Conservation (phyloP, 1,284 basidiomycete genomes). For the Mycena sp. region DNA sequence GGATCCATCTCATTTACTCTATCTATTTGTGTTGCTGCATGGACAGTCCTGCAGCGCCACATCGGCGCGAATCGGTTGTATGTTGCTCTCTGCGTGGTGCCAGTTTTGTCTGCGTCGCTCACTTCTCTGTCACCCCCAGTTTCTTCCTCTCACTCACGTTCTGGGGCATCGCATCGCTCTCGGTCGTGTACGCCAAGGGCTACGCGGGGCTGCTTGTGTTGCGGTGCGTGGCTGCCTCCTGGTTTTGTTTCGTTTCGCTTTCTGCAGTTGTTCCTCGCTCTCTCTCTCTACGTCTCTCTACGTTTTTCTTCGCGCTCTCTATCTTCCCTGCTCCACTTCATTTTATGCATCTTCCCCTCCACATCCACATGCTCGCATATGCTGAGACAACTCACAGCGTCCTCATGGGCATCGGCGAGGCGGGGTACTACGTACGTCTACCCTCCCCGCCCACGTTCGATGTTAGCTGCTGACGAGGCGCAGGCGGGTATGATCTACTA, state of each 20-base stretch:
- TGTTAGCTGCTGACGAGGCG: neutral
- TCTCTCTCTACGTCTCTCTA: no score
- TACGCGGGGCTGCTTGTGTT: slow-evolving; percentile 57
- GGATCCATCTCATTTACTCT: neutral
- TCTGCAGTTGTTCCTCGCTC: no score
- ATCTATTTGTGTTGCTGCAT: no score
- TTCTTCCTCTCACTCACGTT: slow-evolving; percentile 61
- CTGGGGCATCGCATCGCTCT: slow-evolving; percentile 64
- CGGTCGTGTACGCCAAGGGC: slow-evolving; percentile 62
- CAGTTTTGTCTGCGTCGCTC: neutral
- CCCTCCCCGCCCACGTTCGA: neutral
- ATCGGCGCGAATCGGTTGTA: slow-evolving; percentile 66
- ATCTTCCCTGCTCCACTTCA: neutral
- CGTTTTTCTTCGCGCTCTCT: no score
- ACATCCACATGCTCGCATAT: no score
- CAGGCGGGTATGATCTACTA: slow-evolving; percentile 61
- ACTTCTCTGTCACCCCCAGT: slow-evolving; percentile 45
- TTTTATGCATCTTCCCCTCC: neutral
- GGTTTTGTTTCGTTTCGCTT: no score
- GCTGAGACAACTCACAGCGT: slow-evolving; percentile 42
- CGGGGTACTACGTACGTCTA: slow-evolving; percentile 31
- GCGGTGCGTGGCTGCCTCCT: slow-evolving; percentile 46
- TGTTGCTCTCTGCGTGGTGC: neutral
- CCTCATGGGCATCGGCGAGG: slow-evolving; percentile 56
- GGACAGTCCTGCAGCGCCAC: slow-evolving; percentile 58